Base-by-base conservation (phyloP, 2,329 filamentous ascomycete genomes). In the Coniella vitis region DNA sequence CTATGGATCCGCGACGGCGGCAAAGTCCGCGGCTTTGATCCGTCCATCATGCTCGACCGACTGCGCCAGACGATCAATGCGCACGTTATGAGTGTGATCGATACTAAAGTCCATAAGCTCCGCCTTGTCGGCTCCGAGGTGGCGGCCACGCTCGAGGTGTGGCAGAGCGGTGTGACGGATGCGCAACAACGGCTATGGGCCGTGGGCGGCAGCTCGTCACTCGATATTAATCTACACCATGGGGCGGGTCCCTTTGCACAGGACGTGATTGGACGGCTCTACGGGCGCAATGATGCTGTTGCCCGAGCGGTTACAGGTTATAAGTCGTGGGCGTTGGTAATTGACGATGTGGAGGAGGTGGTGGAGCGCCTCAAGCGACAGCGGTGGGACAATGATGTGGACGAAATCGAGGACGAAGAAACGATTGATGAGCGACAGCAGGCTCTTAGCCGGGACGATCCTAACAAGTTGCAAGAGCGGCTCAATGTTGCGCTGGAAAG, bases 331-430 rank as follows among this genome's bases (percentile, higher is more conserved):
- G 77, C 81, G 39, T 71, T 73, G n/a, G 77, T 84, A 4, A 78
- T 94, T n/a, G 77, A 84, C 52, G 79, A 83, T 45, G 78, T 86
- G 13, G 75, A 75, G 38, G 69, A 72, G 16, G 72, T 84, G 3
- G 76, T 90, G 7, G 79, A 81, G 36, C 73, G 79, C 50, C 75
- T 93, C 57, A 78, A 73, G 52, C 76, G 78, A 40, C 80, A 84
- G 55, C 78, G 81, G 48, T 90, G 87, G 86, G 84, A 90, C 54
- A 84, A 87, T 48, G 84, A 87, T 52, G 74, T 83, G 22, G 81
- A 85, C 44, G 80, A 86, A 44, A 79, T 88, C 36, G 85, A 89
- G 52, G 84, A 89, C 52, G 86, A 90, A 54, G 75, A 86, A 47
- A 79, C 76, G 1, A 76, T 86, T 17, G 83, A 87, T 53, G 73